Evolutionary conservation across 2,329 filamentous ascomycete species (phyloP).

Genomic region (Chaetomium sp.): DNA sequence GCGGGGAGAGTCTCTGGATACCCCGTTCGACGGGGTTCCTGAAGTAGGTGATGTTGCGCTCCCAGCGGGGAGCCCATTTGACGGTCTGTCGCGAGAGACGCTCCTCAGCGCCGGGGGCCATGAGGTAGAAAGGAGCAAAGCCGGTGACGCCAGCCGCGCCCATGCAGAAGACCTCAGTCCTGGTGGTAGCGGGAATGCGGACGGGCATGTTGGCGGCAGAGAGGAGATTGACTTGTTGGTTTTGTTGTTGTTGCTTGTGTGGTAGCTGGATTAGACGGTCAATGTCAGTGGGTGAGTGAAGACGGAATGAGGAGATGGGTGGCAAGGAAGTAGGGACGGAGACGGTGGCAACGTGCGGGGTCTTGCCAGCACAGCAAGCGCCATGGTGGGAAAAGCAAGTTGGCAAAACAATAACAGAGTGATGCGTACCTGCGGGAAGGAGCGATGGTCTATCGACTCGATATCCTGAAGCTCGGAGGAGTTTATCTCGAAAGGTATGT

Average conservation of each 20-base stretch:
- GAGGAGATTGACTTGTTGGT: conserved; percentile 18
- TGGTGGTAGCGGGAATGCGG: conserved; percentile 53
- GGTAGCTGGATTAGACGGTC: conserved; percentile 8
- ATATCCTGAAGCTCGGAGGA: conserved; percentile 3
- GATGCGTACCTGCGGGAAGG: conserved; percentile 15
- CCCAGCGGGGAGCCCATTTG: conserved; percentile 63
- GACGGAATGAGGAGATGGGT: not conserved
- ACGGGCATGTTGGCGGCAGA: conserved; percentile 49
- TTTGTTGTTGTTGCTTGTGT: not conserved
- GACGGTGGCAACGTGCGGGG: conserved; percentile 4
- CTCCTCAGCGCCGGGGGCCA: conserved; percentile 59
- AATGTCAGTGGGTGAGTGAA: conserved; percentile 5
- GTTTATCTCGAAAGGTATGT: not conserved
- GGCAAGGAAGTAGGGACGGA: not conserved
- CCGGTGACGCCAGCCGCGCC: conserved; percentile 56
- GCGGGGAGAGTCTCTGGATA: conserved; percentile 32
- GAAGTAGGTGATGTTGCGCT: conserved; percentile 59
- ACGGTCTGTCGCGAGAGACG: conserved; percentile 56
- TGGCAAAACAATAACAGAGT: conserved; percentile 5
- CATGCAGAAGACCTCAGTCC: conserved; percentile 55
- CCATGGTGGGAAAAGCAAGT: not conserved
- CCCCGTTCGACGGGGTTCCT: conserved; percentile 36
- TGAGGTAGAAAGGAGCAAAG: conserved; percentile 60
- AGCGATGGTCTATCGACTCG: not conserved
- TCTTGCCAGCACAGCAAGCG: not conserved